Percentiles rank a stretch among this genome's conserved stretches.
phyloP scores from a whole-genome alignment of 805 yeast species.

The Nakazawaea pomicola region DNA sequence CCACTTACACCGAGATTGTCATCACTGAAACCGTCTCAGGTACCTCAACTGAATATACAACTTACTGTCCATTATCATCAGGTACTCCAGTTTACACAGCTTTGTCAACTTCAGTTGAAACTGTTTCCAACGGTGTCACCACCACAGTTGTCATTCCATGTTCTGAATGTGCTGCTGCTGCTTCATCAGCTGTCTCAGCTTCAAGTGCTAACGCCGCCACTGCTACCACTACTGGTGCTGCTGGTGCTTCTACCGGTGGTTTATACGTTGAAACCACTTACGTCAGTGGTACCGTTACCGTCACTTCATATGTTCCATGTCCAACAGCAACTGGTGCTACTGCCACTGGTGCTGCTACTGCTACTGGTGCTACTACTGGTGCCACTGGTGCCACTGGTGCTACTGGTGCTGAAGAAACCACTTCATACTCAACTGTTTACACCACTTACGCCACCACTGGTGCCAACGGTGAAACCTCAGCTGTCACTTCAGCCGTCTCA shows the following conservation, averaged over 20 bases:
- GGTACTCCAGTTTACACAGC: constrained; percentile 11
- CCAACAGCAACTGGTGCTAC: constrained; percentile 15
- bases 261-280: constrained; percentile 10
- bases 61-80: constrained; percentile 18
- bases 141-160: constrained; percentile 11
- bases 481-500: constrained; percentile 8
- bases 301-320: constrained; percentile 11
- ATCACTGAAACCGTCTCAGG: constrained; percentile 14
- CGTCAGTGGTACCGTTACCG: constrained; percentile 11
- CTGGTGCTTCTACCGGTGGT: constrained; percentile 6
- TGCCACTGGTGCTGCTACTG: constrained; percentile 10
- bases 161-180: constrained; percentile 11
- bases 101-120: constrained; percentile 10
- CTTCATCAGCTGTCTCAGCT: constrained; percentile 10
- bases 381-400: constrained; percentile 3
- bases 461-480: constrained; percentile 13
- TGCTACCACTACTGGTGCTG: constrained; percentile 1
- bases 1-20: constrained; percentile 12
- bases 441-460: constrained; percentile 12
- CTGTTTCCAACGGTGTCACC: constrained; percentile 11
- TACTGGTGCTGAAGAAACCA: constrained; percentile 7
- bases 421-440: constrained; percentile 10
- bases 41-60: constrained; percentile 18
- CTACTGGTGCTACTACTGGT: constrained; percentile 1
- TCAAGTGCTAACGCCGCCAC: not conserved